Percentiles rank a stretch among this genome's conserved stretches.
Evolutionary conservation across 257 asterid species (phyloP).

Genomic region (Nemophila menziesii): DNA sequence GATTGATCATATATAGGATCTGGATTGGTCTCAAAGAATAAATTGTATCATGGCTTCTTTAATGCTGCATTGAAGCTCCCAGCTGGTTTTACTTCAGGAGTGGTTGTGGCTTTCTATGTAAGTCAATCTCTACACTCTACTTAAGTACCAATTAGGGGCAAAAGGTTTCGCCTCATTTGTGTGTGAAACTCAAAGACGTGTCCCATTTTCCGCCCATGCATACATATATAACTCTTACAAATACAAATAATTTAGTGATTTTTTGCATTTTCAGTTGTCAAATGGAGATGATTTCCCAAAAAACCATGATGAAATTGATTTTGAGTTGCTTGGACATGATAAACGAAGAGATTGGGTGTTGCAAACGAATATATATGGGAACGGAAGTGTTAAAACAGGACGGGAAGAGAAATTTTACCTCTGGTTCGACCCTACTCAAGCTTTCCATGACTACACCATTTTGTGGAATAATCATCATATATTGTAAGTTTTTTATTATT

Average conservation of each 20-base stretch:
- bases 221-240: too few species aligned
- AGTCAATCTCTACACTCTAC: slow-evolving; percentile 5
- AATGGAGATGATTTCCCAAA: slow-evolving; percentile 54
- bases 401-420: slow-evolving; percentile 80
- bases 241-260: background rate
- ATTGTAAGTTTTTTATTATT: slow-evolving; percentile 31
- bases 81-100: slow-evolving; percentile 77
- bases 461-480: slow-evolving; percentile 80
- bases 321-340: slow-evolving; percentile 77
- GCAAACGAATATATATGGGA: slow-evolving; percentile 73
- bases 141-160: too few species aligned
- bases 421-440: slow-evolving; percentile 75
- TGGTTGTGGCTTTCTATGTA: slow-evolving; percentile 77
- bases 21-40: slow-evolving; percentile 59
- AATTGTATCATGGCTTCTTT: slow-evolving; percentile 66
- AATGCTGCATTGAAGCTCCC: slow-evolving; percentile 72
- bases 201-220: too few species aligned
- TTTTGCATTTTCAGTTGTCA: slow-evolving; percentile 29
- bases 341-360: slow-evolving; percentile 69
- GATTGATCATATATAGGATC: slow-evolving; percentile 29
- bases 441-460: slow-evolving; percentile 62
- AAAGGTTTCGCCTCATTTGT: too few species aligned
- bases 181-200: too few species aligned
- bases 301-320: slow-evolving; percentile 73
- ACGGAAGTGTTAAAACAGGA: slow-evolving; percentile 73